These are phyloP conservation scores for Corylus americana DNA, from an alignment of 306 rosid species.

Conservation along the genomic window DNA sequence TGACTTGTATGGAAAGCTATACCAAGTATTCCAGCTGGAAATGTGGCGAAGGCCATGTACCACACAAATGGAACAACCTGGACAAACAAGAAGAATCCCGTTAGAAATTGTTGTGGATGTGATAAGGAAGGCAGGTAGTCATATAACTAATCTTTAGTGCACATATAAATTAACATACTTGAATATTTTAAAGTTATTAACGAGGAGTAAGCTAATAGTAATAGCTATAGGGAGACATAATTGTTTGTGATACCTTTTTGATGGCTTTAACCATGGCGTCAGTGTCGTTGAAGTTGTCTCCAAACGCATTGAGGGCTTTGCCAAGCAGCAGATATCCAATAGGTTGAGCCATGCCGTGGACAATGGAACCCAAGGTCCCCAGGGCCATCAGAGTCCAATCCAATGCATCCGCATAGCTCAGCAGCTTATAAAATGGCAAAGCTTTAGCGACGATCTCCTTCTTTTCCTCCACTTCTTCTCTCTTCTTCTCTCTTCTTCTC, in stretches of 20 bases:
- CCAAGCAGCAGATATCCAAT: constrained; percentile 78
- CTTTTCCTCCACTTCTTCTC: not conserved
- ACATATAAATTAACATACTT: no score
- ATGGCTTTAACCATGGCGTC: constrained; percentile 77
- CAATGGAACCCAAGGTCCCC: constrained; percentile 65
- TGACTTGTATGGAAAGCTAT: constrained; percentile 22
- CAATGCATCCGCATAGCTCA: constrained; percentile 65
- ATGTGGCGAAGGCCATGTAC: constrained; percentile 94
- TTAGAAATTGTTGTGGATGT: not conserved
- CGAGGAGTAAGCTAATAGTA: no score
- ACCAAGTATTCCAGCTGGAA: constrained; percentile 92
- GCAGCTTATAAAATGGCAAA: constrained; percentile 49
- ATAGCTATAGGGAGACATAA: no score
- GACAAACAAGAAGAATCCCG: constrained; percentile 9
- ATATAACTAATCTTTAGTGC: no score
- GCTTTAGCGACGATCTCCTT: constrained; percentile 12
- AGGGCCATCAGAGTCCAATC: constrained; percentile 77
- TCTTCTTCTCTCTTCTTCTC: not conserved
- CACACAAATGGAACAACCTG: constrained; percentile 89
- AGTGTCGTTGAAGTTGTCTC: constrained; percentile 46
- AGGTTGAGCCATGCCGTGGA: constrained; percentile 61
- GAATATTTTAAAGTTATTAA: no score
- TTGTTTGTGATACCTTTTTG: constrained; percentile 39
- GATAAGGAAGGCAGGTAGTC: no score
- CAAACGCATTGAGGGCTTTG: constrained; percentile 76